Evolutionary conservation across 768 basidiomycete genomes (phyloP).

Genomic region (Serendipita sp.): DNA sequence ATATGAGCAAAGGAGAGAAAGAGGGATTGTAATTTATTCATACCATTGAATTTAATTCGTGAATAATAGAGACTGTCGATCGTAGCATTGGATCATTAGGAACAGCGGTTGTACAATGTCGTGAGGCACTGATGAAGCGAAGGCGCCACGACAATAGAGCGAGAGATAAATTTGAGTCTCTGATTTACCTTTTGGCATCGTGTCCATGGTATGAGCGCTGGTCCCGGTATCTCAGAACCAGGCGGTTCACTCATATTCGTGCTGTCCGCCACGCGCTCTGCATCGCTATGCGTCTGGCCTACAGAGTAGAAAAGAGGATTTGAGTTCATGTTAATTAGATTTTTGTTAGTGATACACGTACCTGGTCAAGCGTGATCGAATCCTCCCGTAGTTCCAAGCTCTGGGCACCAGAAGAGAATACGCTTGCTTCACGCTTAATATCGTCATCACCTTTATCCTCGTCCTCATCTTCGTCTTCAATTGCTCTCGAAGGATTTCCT

Average conservation of each 20-base stretch:
- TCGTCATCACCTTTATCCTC: constrained; percentile 22
- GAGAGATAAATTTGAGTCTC: background rate
- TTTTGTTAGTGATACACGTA: constrained; percentile 20
- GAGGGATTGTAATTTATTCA: background rate
- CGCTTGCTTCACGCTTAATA: background rate
- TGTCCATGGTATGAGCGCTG: background rate
- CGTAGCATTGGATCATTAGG: too few relatives aligned
- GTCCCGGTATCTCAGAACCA: too few relatives aligned
- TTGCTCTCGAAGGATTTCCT: constrained; percentile 26
- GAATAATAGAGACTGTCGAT: too few relatives aligned
- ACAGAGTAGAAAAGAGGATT: constrained; percentile 1
- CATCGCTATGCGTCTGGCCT: constrained; percentile 76
- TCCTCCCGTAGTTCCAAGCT: constrained; percentile 64
- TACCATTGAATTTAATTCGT: background rate
- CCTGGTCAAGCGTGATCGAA: constrained; percentile 87
- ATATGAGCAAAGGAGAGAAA: too few relatives aligned
- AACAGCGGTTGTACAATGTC: background rate
- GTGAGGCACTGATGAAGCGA: background rate
- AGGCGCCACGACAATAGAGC: background rate
- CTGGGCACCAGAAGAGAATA: constrained; percentile 31
- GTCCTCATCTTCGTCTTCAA: constrained; percentile 60
- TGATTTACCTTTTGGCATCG: background rate
- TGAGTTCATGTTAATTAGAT: background rate
- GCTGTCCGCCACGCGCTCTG: constrained; percentile 78
- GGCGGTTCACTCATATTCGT: constrained; percentile 25